Base-by-base conservation (phyloP, 768 basidiomycete species). In the Termitomyces sp. region DNA sequence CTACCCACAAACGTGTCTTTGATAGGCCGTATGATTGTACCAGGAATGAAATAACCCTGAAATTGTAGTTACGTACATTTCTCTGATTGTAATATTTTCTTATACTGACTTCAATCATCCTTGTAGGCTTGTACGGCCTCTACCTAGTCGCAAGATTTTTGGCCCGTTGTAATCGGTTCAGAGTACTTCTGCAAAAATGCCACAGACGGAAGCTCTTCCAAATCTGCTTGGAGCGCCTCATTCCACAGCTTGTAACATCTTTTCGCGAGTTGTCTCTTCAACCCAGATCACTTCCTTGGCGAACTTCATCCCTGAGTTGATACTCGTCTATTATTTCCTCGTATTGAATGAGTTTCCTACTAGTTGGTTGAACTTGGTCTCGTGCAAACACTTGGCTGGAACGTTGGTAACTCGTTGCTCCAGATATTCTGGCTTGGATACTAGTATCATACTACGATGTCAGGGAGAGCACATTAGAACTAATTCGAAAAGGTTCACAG, bases 1-100 rank as follows among this genome's bases (percentile, higher is more conserved):
- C 56, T 16, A 56, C 33, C 20, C 56, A 56, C 50, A 51, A 1
- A 18, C 50, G 56, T n/a, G 15, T 56, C 23, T 56, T 56, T 18
- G 56, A 56, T 40, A 56, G 56, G 23, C 31, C 18, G 6, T 40
- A n/a, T 23, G 12, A 25, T 46, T 33, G 5, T 32, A 47, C 15
- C 47, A 7, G 7, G 9, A 22, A 36, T 36, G 31, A 33, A 36
- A 25, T n/a, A n/a, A n/a, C n/a, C n/a, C n/a, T n/a, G n/a, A n/a
- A n/a, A n/a, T n/a, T n/a, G n/a, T n/a, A n/a, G n/a, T n/a, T n/a
- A n/a, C n/a, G n/a, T n/a, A n/a, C n/a, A n/a, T n/a, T n/a, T n/a
- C n/a, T n/a, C n/a, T n/a, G n/a, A n/a, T n/a, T n/a, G n/a, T n/a
- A n/a, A n/a, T n/a, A n/a, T n/a, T n/a, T n/a, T n/a, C n/a, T n/a